phyloP scores from a whole-genome alignment of 2,329 filamentous ascomycete species.

The Alternaria burnsii region DNA sequence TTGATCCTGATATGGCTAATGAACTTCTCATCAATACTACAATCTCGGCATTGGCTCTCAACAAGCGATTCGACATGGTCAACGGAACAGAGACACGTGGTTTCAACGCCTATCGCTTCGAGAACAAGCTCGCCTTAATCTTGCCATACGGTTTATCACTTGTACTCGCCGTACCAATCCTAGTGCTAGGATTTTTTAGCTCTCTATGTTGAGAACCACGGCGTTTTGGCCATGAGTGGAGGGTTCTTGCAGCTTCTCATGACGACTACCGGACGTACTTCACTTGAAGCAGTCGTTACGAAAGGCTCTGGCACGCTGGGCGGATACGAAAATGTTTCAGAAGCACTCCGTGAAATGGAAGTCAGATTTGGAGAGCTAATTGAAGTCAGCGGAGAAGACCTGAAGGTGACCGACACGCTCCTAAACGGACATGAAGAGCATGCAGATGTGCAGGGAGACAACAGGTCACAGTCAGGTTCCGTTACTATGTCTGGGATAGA shows the following conservation, averaged over 20 bases:
- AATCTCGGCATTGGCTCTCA: not conserved
- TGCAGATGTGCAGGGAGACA: rapidly evolving
- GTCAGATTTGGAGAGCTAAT: not conserved
- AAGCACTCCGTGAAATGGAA: not conserved
- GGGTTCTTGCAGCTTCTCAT: not conserved
- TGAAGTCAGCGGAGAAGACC: too few species aligned
- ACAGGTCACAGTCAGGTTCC: too few species aligned
- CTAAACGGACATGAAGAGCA: rapidly evolving
- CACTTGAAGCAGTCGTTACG: not conserved
- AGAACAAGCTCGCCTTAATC: not conserved
- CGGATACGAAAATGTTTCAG: not conserved
- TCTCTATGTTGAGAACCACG: not conserved
- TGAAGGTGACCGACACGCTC: too few species aligned
- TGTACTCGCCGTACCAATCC: rapidly evolving
- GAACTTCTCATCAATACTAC: not conserved
- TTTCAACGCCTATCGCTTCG: not conserved
- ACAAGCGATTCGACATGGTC: not conserved
- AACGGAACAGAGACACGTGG: not conserved
- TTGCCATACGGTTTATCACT: not conserved
- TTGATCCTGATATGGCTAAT: not conserved
- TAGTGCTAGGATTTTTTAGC: not conserved
- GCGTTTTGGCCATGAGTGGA: not conserved
- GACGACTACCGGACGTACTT: not conserved
- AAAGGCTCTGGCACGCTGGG: not conserved
- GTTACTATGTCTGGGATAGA: too few species aligned